These are phyloP conservation scores for Phialophora verrucosa DNA, from an alignment of 2,329 filamentous ascomycete genomes.

Conservation along the genomic window DNA sequence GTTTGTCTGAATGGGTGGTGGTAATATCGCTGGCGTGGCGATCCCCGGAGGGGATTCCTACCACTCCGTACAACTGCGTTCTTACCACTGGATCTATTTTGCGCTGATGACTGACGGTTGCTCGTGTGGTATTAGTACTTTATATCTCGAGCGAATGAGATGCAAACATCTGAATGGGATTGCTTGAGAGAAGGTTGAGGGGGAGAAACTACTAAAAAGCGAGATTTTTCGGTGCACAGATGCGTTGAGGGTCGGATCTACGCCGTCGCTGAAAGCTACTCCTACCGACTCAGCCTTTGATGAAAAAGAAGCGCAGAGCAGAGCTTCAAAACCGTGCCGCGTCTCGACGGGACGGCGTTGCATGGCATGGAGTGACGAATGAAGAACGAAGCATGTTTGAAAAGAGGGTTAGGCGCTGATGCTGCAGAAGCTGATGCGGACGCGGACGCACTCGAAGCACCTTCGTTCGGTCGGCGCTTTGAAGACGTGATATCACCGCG, in stretches of 20 bases:
- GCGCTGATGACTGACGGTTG: conserved; percentile 4
- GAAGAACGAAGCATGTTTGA: not conserved
- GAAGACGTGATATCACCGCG: not conserved
- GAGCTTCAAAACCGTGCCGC: not conserved
- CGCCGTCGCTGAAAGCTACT: not conserved
- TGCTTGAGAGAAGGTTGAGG: not conserved
- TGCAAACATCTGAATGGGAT: too few relatives aligned
- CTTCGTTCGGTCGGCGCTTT: not conserved
- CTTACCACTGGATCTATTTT: not conserved
- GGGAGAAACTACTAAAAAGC: not conserved
- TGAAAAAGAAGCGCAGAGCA: not conserved
- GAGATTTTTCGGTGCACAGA: not conserved
- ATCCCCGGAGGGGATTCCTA: too few relatives aligned
- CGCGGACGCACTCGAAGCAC: not conserved
- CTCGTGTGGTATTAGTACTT: conserved; percentile 28
- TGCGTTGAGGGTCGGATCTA: not conserved
- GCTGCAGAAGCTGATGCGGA: not conserved
- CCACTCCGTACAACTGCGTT: not conserved
- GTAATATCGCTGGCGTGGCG: not conserved
- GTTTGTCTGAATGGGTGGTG: not conserved
- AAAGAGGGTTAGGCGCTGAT: not conserved
- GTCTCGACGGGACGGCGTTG: not conserved
- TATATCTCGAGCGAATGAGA: conserved; percentile 38
- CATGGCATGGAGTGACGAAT: not conserved
- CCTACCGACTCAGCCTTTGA: not conserved